Conservation (phyloP, 352 stramenopile species). For the Thalassiosira ordinaria region DNA sequence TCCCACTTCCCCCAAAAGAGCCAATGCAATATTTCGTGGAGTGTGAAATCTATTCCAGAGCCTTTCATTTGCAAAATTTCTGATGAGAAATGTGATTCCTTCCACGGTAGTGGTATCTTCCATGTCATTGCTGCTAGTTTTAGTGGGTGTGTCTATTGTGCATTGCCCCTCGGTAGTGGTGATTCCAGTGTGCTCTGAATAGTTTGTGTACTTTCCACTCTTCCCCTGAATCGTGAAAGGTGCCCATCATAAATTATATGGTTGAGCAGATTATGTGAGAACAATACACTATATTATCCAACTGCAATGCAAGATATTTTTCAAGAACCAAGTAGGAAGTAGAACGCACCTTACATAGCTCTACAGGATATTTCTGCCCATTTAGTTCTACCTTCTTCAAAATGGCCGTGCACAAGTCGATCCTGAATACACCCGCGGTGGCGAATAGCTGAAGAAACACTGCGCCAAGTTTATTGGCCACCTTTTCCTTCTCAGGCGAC, state of each 20-base stretch:
- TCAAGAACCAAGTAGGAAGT: too few species aligned
- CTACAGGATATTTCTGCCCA: conserved; percentile 82
- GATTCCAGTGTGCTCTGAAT: conserved; percentile 75
- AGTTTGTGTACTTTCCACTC: conserved; percentile 81
- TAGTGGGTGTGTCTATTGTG: conserved; percentile 46
- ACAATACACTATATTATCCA: too few species aligned
- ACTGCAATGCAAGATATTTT: too few species aligned
- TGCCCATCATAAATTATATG: too few species aligned
- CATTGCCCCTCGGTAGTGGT: conserved; percentile 74
- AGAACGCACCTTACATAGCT: conserved; percentile 72
- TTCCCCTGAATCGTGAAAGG: conserved; percentile 57
- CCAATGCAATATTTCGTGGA: conserved; percentile 93
- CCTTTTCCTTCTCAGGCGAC: conserved; percentile 1
- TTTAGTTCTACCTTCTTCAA: conserved; percentile 91
- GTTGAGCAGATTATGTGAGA: too few species aligned
- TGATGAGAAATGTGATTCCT: conserved; percentile 54
- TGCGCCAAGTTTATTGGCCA: conserved; percentile 25
- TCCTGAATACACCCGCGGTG: conserved; percentile 74
- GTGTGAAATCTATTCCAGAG: conserved; percentile 88
- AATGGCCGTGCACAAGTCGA: conserved; percentile 90
- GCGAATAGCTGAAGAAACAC: conserved; percentile 57
- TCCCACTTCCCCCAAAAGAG: conserved; percentile 93
- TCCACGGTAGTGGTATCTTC: conserved; percentile 48
- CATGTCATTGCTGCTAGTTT: conserved; percentile 6
- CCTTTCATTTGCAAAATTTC: conserved; percentile 81